Evolutionary conservation across 257 asterid species (phyloP).

Genomic region (Przewalskia tangutica): DNA sequence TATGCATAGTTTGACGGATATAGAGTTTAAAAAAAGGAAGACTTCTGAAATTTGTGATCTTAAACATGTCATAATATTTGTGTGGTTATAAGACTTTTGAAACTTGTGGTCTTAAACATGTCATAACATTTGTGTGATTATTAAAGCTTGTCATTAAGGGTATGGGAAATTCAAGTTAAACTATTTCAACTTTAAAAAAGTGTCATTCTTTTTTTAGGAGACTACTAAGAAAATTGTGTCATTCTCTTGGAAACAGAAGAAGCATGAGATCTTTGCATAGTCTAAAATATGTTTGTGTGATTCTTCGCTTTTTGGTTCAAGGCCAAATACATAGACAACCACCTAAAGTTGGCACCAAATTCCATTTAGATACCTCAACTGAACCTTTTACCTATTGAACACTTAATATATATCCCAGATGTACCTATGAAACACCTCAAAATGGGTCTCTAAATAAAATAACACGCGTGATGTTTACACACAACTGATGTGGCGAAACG

Average conservation of each 20-base stretch:
- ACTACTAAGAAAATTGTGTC: background rate
- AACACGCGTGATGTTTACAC: too few relatives aligned
- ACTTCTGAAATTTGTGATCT: background rate
- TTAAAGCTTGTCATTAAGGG: background rate
- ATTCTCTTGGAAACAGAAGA: background rate
- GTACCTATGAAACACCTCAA: too few relatives aligned
- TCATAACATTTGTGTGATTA: background rate
- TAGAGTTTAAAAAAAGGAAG: background rate
- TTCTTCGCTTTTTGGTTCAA: background rate
- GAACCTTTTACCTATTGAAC: too few relatives aligned
- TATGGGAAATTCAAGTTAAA: background rate
- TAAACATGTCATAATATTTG: background rate
- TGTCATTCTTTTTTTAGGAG: background rate
- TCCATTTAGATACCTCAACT: too few relatives aligned
- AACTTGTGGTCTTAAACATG: too few relatives aligned
- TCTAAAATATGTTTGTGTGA: background rate
- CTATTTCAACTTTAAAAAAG: background rate
- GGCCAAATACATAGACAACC: too few relatives aligned
- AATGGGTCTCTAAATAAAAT: too few relatives aligned
- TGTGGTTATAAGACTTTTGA: too few relatives aligned
- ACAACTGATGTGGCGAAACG: too few relatives aligned
- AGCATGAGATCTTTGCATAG: background rate
- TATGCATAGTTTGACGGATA: background rate
- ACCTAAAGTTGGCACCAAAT: too few relatives aligned
- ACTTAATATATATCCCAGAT: too few relatives aligned